Evolutionary conservation across 306 rosid species (phyloP).

Genomic region (Prunus dulcis): DNA sequence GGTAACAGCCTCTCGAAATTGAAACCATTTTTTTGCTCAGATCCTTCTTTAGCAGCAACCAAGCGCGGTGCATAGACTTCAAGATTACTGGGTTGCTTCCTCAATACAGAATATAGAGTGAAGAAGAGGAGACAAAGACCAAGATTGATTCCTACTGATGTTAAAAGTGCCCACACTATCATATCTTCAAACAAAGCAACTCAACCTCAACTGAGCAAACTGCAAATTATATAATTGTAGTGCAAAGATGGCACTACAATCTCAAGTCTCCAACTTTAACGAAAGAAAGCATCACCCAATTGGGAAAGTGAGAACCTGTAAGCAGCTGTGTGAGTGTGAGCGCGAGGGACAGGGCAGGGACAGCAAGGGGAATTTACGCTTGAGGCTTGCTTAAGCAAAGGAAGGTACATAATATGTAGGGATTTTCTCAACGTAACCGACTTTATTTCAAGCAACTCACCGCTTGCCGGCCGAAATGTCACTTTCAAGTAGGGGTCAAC

Average conservation of each 20-base stretch:
- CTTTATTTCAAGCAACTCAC: no score
- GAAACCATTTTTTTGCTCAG: slow-evolving; percentile 38
- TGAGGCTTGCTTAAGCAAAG: neutral
- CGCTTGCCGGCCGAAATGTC: no score
- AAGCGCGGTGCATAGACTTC: slow-evolving; percentile 63
- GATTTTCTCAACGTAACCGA: neutral
- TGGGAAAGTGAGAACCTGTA: neutral
- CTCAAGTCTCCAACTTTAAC: neutral
- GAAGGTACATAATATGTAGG: neutral
- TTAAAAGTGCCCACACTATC: slow-evolving; percentile 74
- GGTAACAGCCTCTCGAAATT: slow-evolving; percentile 71
- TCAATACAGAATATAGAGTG: slow-evolving; percentile 70
- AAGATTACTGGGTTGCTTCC: slow-evolving; percentile 68
- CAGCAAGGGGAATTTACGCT: neutral
- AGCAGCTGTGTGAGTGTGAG: neutral
- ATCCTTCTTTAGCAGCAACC: slow-evolving; percentile 39
- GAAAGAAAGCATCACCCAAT: neutral
- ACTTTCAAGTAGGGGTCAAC: no score
- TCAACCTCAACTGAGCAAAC: neutral
- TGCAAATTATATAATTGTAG: neutral
- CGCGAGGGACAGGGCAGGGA: neutral
- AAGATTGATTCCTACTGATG: slow-evolving; percentile 83
- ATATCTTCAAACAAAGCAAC: slow-evolving; percentile 26
- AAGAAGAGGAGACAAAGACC: slow-evolving; percentile 63
- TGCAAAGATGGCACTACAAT: neutral